These are phyloP conservation scores for Cornus controversa DNA, from an alignment of 148 eudicot species.

Conservation along the genomic window DNA sequence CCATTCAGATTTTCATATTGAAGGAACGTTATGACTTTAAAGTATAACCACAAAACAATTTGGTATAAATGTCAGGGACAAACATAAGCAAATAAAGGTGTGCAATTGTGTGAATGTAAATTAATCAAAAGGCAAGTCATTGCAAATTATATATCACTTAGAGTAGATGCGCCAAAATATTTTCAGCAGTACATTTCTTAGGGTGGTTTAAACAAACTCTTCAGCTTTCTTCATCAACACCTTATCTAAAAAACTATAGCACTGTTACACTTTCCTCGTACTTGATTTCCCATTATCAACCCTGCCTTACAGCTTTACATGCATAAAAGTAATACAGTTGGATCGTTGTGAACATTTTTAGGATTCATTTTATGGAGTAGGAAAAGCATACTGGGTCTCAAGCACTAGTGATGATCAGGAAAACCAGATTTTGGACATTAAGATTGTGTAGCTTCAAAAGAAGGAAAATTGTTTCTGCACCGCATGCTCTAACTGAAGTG, in stretches of 20 bases:
- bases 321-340: neutral
- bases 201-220: neutral
- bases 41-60: neutral
- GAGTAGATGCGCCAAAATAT: neutral
- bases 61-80: neutral
- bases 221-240: neutral
- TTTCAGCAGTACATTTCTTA: neutral
- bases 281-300: neutral
- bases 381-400: neutral
- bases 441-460: too few species aligned
- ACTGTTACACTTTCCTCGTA: neutral
- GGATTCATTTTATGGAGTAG: neutral
- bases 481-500: too few species aligned
- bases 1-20: neutral
- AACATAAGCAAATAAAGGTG: neutral
- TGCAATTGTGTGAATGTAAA: neutral
- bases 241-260: neutral
- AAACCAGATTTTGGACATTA: too few species aligned
- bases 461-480: too few species aligned
- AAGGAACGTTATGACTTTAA: constrained; percentile 8
- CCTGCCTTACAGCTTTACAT: neutral
- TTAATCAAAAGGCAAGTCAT: neutral
- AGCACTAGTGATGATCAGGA: neutral
- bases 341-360: neutral
- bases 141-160: neutral